Evolutionary conservation across 2,329 filamentous ascomycete species (phyloP).

Genomic region (Catunica adiposa): DNA sequence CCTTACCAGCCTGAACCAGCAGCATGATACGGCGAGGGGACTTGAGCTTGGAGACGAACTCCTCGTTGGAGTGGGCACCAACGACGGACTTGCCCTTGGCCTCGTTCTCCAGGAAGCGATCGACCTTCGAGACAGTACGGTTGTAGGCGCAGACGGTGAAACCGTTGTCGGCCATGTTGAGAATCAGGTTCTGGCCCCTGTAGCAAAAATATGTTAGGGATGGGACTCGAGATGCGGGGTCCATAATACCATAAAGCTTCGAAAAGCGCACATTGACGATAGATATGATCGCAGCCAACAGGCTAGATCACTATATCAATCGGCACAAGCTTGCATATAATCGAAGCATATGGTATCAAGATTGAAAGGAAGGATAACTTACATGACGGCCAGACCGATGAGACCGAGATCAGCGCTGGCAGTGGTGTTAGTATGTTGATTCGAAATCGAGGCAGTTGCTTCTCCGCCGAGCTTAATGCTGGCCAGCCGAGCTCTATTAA

Average conservation of each 20-base stretch:
- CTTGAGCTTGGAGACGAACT: constrained; percentile 96
- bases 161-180: constrained; percentile 78
- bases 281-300: not conserved
- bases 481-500: constrained; percentile 52
- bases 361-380: constrained; percentile 23
- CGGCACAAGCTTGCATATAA: not conserved
- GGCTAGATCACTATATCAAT: not conserved
- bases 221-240: not conserved
- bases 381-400: constrained; percentile 85
- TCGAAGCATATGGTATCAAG: constrained; percentile 1
- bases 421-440: constrained; percentile 37
- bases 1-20: constrained; percentile 94
- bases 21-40: constrained; percentile 93
- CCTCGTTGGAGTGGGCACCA: constrained; percentile 81
- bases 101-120: constrained; percentile 80
- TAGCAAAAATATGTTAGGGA: constrained; percentile 13
- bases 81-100: constrained; percentile 91
- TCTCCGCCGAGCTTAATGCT: constrained; percentile 43
- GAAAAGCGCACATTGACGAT: not conserved
- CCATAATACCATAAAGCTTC: not conserved
- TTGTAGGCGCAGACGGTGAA: constrained; percentile 98
- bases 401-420: constrained; percentile 76
- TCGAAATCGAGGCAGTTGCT: constrained; percentile 12
- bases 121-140: constrained; percentile 96
- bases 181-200: constrained; percentile 69